A percentile compares a stretch with the other conserved stretches of the same genome.
phyloP scores from a whole-genome alignment of 2,329 filamentous ascomycete species.

The Sporothrix euskadiensis region DNA sequence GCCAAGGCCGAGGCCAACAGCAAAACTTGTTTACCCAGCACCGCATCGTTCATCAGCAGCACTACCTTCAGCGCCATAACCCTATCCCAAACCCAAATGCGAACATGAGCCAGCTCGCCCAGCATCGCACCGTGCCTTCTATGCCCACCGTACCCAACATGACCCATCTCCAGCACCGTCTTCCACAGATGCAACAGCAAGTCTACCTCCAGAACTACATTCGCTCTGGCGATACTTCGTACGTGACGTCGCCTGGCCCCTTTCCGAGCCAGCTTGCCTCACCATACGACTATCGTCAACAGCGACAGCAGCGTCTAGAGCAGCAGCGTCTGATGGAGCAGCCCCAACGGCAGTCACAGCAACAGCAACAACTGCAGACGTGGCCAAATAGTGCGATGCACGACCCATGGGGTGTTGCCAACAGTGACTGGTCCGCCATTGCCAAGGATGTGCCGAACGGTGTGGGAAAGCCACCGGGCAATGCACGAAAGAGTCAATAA shows the following conservation, averaged over 20 bases:
- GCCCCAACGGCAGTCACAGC: not conserved
- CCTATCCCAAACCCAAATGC: not conserved
- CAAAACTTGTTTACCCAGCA: slow-evolving; percentile 25
- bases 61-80: slow-evolving; percentile 21
- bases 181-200: slow-evolving; percentile 1
- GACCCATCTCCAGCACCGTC: not conserved
- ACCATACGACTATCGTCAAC: not conserved
- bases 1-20: not conserved
- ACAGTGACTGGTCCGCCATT: not conserved
- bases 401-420: slow-evolving; percentile 19
- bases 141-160: not conserved
- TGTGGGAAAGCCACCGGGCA: not conserved
- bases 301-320: not conserved
- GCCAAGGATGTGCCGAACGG: slow-evolving; percentile 3
- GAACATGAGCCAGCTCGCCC: not conserved
- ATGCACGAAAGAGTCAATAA: not conserved
- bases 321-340: not conserved
- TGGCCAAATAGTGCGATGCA: slow-evolving; percentile 12
- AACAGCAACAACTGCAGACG: not conserved
- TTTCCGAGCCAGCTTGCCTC: slow-evolving; percentile 4
- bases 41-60: slow-evolving; percentile 16
- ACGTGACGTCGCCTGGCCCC: not conserved
- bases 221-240: not conserved
- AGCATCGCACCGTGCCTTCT: not conserved
- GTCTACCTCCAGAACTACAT: slow-evolving; percentile 15